Percentiles rank a stretch among this genome's conserved stretches.
Evolutionary conservation across 208 protist genomes (phyloP).

Genomic region (Leishmania arabica): DNA sequence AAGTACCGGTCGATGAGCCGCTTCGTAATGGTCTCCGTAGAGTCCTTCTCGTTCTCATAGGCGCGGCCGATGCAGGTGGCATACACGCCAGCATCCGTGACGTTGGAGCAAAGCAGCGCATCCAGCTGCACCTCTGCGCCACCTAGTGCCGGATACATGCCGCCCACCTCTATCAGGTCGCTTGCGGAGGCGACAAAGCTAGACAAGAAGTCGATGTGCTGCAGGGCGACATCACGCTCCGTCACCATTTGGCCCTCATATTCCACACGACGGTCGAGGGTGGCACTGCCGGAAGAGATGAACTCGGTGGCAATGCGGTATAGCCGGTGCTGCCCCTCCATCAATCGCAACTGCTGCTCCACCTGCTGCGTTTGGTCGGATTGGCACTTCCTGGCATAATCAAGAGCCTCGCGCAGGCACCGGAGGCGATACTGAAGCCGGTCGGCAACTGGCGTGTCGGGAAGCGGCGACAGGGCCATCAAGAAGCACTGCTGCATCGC

Average conservation of each 20-base stretch:
- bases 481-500: slow-evolving; percentile 79
- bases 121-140: slow-evolving; percentile 89
- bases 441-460: slow-evolving; percentile 60
- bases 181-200: slow-evolving; percentile 56
- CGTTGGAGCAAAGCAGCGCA: slow-evolving; percentile 56
- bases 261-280: slow-evolving; percentile 40
- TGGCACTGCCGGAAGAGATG: slow-evolving; percentile 54
- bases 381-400: slow-evolving; percentile 65
- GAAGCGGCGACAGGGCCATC: slow-evolving; percentile 67
- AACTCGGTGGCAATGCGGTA: slow-evolving; percentile 63
- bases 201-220: slow-evolving; percentile 69
- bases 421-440: slow-evolving; percentile 74
- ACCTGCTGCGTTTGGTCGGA: slow-evolving; percentile 72
- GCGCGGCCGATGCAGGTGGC: slow-evolving; percentile 59
- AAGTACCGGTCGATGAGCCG: slow-evolving; percentile 65
- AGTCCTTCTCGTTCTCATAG: slow-evolving; percentile 50
- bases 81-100: slow-evolving; percentile 63
- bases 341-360: slow-evolving; percentile 61
- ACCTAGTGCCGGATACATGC: slow-evolving; percentile 80
- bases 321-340: slow-evolving; percentile 78
- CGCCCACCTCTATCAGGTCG: slow-evolving; percentile 63
- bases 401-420: slow-evolving; percentile 71
- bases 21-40: slow-evolving; percentile 54
- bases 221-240: slow-evolving; percentile 66
- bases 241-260: slow-evolving; percentile 52